A percentile compares a stretch with the other conserved stretches of the same genome.
phyloP scores from a whole-genome alignment of 2,329 filamentous ascomycete species.

The Tolypocladium cylindrosporum region DNA sequence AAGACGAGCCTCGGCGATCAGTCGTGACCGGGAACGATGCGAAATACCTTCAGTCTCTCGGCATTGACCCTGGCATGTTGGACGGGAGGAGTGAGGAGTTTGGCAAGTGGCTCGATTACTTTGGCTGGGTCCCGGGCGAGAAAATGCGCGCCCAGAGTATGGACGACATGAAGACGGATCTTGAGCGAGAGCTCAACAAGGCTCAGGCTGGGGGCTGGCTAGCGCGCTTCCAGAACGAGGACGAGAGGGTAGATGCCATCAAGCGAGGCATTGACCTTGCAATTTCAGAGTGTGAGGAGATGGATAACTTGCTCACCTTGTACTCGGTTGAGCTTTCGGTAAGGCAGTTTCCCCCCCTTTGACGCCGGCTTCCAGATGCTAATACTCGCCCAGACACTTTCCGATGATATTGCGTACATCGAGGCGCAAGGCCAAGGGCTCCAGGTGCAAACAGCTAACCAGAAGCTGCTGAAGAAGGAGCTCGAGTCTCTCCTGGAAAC shows the following conservation, averaged over 20 bases:
- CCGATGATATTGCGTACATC: slow-evolving; percentile 93
- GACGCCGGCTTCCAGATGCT: background rate
- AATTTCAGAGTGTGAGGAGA: slow-evolving; percentile 91
- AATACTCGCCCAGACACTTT: slow-evolving; percentile 56
- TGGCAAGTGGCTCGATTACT: slow-evolving; percentile 71
- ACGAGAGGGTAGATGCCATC: slow-evolving; percentile 80
- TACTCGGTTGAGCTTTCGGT: slow-evolving; percentile 92
- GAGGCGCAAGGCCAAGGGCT: slow-evolving; percentile 95
- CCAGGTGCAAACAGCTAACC: slow-evolving; percentile 94
- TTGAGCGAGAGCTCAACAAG: slow-evolving; percentile 80
- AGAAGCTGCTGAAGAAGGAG: slow-evolving; percentile 86
- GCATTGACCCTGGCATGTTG: slow-evolving; percentile 67
- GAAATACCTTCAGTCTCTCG: slow-evolving; percentile 68
- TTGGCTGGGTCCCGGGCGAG: slow-evolving; percentile 75
- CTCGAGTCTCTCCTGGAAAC: slow-evolving; percentile 82
- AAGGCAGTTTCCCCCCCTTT: slow-evolving; percentile 25
- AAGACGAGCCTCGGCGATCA: slow-evolving; percentile 47
- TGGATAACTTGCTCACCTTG: slow-evolving; percentile 86
- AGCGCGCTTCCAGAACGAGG: slow-evolving; percentile 72
- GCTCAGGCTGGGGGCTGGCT: slow-evolving; percentile 92
- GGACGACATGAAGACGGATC: slow-evolving; percentile 70
- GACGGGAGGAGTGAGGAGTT: slow-evolving; percentile 72
- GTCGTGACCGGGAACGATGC: slow-evolving; percentile 63
- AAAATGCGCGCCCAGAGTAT: slow-evolving; percentile 65
- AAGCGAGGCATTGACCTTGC: slow-evolving; percentile 78